Percentiles rank a stretch among this genome's conserved stretches.
These are phyloP conservation scores for Parathielavia hyrcaniae DNA, from an alignment of 495 filamentous ascomycete genomes.

Conservation along the genomic window DNA sequence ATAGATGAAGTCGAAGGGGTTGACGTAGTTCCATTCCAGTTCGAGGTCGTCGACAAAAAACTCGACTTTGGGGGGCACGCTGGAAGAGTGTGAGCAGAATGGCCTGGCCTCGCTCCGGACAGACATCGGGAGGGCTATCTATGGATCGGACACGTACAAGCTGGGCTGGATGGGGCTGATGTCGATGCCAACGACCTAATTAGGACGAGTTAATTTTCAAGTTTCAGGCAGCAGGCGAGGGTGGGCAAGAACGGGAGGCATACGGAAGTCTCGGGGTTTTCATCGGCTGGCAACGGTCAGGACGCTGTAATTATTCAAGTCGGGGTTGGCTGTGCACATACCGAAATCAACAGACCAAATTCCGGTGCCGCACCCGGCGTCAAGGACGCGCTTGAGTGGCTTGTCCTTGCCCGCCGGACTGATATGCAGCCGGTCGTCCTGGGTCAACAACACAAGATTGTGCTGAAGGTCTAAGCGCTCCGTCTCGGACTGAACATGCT, in stretches of 20 bases:
- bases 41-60: conserved; percentile 55
- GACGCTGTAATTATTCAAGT: neutral
- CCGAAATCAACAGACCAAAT: conserved; percentile 47
- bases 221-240: too few species aligned
- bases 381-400: conserved; percentile 39
- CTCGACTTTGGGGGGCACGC: conserved; percentile 46
- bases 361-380: conserved; percentile 51
- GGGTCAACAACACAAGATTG: conserved; percentile 7
- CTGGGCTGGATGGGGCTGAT: conserved; percentile 29
- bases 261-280: conserved; percentile 8
- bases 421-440: conserved; percentile 6
- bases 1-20: conserved; percentile 23
- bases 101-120: neutral
- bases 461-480: conserved; percentile 13
- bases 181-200: conserved; percentile 49
- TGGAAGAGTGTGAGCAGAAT: neutral
- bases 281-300: neutral
- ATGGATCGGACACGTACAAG: conserved; percentile 17
- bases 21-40: conserved; percentile 39
- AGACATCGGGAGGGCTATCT: too few species aligned
- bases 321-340: neutral
- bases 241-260: too few species aligned
- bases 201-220: conserved; percentile 7
- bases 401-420: conserved; percentile 1
- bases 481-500: neutral